phyloP scores from a whole-genome alignment of 495 filamentous ascomycete genomes.

The Cladorrhinum samala region DNA sequence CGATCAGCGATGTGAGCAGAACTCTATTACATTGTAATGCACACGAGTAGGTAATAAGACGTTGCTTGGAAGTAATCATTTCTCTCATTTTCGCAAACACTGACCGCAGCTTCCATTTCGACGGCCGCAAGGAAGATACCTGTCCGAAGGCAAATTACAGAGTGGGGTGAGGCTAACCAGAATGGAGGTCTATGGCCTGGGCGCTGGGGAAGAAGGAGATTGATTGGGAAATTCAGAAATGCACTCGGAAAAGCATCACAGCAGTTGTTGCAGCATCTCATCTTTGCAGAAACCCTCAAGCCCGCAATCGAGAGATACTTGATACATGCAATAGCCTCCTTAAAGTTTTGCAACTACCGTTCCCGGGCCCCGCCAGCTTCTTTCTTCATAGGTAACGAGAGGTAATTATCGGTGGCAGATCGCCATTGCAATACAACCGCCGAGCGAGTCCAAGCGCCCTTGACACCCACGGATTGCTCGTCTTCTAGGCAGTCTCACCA shows the following conservation, averaged over 20 bases:
- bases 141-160: neutral
- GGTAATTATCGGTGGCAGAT: neutral
- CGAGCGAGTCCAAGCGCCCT: neutral
- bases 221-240: neutral
- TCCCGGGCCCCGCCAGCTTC: no score
- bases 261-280: no score
- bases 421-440: neutral
- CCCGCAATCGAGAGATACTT: no score
- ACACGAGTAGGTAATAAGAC: no score
- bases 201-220: neutral
- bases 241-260: no score
- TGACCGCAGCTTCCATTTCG: neutral
- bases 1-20: no score
- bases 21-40: no score
- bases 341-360: no score
- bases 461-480: neutral
- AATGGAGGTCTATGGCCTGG: neutral
- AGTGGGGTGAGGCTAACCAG: neutral
- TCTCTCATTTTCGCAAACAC: neutral
- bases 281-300: no score
- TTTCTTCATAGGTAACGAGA: no score
- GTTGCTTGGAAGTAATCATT: neutral
- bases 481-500: neutral
- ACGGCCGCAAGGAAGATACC: neutral
- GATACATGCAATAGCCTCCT: no score